phyloP scores from a whole-genome alignment of 2,329 filamentous ascomycete genomes.

The Aspergillus sp. region DNA sequence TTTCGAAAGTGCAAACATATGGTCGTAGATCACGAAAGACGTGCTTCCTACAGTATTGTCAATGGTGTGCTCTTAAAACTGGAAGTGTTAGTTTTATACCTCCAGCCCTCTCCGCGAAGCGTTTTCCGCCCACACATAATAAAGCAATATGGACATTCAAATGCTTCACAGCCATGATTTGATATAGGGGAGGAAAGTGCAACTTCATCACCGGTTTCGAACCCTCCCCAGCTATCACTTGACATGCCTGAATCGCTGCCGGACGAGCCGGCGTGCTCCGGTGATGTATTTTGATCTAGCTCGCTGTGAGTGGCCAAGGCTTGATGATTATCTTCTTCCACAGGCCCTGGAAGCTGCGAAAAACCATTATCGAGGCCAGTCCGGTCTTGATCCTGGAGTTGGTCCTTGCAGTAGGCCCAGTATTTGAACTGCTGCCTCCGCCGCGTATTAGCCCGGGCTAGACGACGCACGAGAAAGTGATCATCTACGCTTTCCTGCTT shows the following conservation, averaged over 20 bases:
- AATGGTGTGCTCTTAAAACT: not conserved
- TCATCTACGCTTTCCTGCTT: not conserved
- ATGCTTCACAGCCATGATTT: not conserved
- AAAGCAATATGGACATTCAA: constrained; percentile 6
- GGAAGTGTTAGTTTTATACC: not conserved
- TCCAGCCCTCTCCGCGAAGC: not conserved
- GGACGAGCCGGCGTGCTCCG: too few relatives aligned
- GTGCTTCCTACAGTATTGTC: not conserved
- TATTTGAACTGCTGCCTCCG: constrained; percentile 6
- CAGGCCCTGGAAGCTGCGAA: too few relatives aligned
- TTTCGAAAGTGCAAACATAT: not conserved
- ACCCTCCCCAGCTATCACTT: too few relatives aligned
- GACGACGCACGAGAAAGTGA: not conserved
- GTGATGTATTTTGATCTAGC: too few relatives aligned
- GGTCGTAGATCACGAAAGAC: constrained; percentile 3
- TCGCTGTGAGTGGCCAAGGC: too few relatives aligned
- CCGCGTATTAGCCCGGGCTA: not conserved
- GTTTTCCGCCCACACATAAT: not conserved
- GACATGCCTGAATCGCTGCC: too few relatives aligned
- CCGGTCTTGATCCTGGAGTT: not conserved
- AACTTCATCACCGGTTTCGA: too few relatives aligned
- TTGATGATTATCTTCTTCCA: too few relatives aligned
- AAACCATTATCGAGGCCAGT: too few relatives aligned
- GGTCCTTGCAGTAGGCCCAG: not conserved
- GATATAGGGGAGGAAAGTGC: too few relatives aligned